phyloP scores from a whole-genome alignment of 345 rosid genomes.

The Populus tremula region DNA sequence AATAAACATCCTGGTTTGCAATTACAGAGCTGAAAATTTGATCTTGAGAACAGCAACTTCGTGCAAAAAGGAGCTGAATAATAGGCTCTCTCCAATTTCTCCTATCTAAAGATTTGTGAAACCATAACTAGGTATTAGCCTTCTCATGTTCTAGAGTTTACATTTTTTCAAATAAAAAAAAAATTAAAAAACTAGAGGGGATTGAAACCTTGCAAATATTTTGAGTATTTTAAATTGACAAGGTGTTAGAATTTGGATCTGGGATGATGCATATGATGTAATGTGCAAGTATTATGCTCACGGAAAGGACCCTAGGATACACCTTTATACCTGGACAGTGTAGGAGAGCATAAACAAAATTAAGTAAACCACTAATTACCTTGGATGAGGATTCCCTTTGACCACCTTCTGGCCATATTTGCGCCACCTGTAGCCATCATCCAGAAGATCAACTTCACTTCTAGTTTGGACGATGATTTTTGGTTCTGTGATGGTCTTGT shows the following conservation, averaged over 20 bases:
- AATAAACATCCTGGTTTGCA: background rate
- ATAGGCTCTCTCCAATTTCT: background rate
- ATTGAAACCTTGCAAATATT: background rate
- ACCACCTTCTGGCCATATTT: conserved; percentile 99
- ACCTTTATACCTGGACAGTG: background rate
- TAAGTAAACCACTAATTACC: conserved; percentile 40
- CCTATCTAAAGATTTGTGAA: background rate
- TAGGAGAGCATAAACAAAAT: conserved; percentile 14
- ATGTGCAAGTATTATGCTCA: background rate
- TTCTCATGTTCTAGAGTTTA: background rate
- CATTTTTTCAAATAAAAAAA: background rate
- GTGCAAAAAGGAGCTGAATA: background rate
- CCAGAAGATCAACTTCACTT: conserved; percentile 96
- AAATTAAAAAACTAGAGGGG: background rate
- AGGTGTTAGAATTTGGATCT: background rate
- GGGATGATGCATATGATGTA: background rate
- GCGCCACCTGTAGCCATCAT: conserved; percentile 98
- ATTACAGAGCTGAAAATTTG: background rate
- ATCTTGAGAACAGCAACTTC: background rate
- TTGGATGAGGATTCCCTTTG: conserved; percentile 94
- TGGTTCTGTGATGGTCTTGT: conserved; percentile 73
- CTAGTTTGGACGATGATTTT: conserved; percentile 91
- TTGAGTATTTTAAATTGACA: background rate
- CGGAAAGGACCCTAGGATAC: background rate
- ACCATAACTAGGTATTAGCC: background rate